Percentiles rank a stretch among this genome's conserved stretches.
These are phyloP conservation scores for Peterozyma toletana DNA, from an alignment of 805 yeast genomes.

Conservation along the genomic window DNA sequence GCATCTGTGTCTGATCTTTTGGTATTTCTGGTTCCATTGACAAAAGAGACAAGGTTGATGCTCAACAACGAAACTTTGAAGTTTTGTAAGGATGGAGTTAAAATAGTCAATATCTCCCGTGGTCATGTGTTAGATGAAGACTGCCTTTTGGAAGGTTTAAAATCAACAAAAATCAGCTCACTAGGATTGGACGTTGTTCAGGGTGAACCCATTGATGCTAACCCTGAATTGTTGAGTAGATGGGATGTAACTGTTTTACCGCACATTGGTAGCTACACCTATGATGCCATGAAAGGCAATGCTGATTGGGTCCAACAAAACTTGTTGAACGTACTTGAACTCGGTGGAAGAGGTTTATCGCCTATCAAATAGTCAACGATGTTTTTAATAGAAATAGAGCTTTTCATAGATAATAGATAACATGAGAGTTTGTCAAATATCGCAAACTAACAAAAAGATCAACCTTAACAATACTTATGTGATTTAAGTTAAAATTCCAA, in stretches of 20 bases:
- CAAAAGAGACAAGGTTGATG: conserved; percentile 47
- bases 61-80: conserved; percentile 41
- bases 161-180: no score
- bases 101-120: conserved; percentile 23
- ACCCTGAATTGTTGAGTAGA: conserved; percentile 34
- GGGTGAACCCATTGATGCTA: conserved; percentile 9
- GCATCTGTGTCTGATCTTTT: conserved; percentile 40
- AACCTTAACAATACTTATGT: no score
- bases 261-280: conserved; percentile 65
- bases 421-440: no score
- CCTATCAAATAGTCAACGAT: conserved; percentile 35
- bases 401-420: no score
- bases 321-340: conserved; percentile 29
- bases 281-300: conserved; percentile 35
- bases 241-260: conserved; percentile 66
- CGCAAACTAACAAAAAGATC: no score
- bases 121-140: no score
- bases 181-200: no score
- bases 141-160: no score
- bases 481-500: no score
- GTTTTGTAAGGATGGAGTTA: conserved; percentile 42
- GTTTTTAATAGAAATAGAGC: conserved; percentile 48
- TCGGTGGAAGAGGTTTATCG: conserved; percentile 19
- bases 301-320: conserved; percentile 37
- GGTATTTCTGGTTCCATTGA: conserved; percentile 62